Base-by-base conservation (phyloP, 306 rosid genomes). In the Cucumis melo region DNA sequence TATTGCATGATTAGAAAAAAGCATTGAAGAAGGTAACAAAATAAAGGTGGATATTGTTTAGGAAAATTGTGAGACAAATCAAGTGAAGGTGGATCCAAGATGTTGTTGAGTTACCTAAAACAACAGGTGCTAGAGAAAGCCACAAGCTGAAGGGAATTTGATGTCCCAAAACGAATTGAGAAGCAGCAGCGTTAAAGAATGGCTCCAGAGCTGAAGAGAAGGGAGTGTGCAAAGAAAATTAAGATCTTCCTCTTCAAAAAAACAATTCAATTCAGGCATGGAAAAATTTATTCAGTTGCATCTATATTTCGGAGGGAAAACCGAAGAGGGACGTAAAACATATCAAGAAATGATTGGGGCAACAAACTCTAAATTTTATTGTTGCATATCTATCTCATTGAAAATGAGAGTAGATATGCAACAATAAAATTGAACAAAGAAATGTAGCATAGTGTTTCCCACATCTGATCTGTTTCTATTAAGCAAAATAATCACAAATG, bases 91-190 rank as follows among this genome's bases (percentile, higher is more conserved):
- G 72, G 39, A 65, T 50, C 8, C 32, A 21, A 21, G 74, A 6
- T 67, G 48, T 41, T 67, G 20, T 12, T 13, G 74, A 67, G 56
- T 83, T 88, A 93, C 98, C 98, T 41, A 93, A 7, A 73, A 93
- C 98, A 79, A 93, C 98, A 1, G 98, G 98, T 71, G 97, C 97
- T 50, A 93, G 79, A 5, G 98, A 93, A 10, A 93, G 89, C 98
- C 98, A 93, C 14, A 93, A 59, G 27, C 92, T 75, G 44, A 91
- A 21, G 24, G 98, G 98, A 24, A 91, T 91, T 73, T 87, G 79
- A 14, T 93, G 97, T 48, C 97, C 97, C 81, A 93, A 84, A 80
- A 93, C 77, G 82, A 93, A 93, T 83, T 93, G 98, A 41, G 98
- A 93, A 64, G 98, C 96, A 74, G 97, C 82, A 55, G 98, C 98